Evolutionary conservation across 306 rosid species (phyloP).

Genomic region (Citrullus colocynthis): DNA sequence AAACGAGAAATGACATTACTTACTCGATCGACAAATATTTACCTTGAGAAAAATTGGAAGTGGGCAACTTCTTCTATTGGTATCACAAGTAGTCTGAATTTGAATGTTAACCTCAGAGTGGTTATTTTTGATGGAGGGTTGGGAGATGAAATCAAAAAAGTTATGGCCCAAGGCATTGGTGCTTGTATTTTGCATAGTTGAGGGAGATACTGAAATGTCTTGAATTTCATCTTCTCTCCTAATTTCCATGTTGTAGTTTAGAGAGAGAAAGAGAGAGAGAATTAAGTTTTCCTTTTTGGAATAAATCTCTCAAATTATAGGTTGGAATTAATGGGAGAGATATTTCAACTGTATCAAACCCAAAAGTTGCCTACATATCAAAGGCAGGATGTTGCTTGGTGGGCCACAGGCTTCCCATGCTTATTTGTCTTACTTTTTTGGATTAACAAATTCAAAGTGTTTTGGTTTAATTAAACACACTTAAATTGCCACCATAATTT

Average conservation of each 20-base stretch:
- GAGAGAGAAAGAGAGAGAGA: not conserved
- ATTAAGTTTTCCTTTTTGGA: not conserved
- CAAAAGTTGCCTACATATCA: slow-evolving; percentile 26
- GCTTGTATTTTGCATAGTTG: slow-evolving; percentile 45
- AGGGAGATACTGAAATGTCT: slow-evolving; percentile 41
- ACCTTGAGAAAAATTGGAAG: slow-evolving; percentile 89
- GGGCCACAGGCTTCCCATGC: slow-evolving; percentile 62
- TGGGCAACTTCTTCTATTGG: slow-evolving; percentile 39
- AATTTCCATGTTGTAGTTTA: slow-evolving; percentile 40
- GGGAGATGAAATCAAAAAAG: slow-evolving; percentile 51
- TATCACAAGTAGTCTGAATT: slow-evolving; percentile 20
- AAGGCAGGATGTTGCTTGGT: slow-evolving; percentile 43
- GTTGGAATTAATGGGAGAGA: not conserved
- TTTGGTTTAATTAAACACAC: slow-evolving; percentile 13
- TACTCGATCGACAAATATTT: not conserved
- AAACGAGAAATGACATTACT: not conserved
- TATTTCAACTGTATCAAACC: slow-evolving; percentile 35
- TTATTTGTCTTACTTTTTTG: not conserved
- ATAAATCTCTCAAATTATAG: not conserved
- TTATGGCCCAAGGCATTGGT: slow-evolving; percentile 48
- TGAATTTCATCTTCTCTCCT: slow-evolving; percentile 52
- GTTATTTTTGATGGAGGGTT: slow-evolving; percentile 34
- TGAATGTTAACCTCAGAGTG: slow-evolving; percentile 56
- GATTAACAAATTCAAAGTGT: not conserved
- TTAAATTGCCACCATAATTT: slow-evolving; percentile 28